Conservation (phyloP, 768 basidiomycete genomes). For the Podaxis sp. region DNA sequence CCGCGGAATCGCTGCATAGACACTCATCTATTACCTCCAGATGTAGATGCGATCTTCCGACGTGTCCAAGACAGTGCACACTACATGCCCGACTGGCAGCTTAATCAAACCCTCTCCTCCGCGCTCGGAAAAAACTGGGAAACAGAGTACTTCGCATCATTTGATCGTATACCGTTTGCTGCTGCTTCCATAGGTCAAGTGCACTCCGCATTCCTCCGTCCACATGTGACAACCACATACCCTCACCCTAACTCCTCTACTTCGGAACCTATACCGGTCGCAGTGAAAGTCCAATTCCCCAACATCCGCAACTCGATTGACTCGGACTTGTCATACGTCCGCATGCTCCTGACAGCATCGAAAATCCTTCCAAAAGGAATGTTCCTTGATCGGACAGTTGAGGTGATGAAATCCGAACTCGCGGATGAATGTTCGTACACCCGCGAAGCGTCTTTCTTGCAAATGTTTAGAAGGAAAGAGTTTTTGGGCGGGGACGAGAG, state of each 20-base stretch:
- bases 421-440: conserved; percentile 91
- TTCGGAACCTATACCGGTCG: conserved; percentile 38
- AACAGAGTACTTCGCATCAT: conserved; percentile 57
- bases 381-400: conserved; percentile 85
- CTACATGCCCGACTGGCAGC: conserved; percentile 99
- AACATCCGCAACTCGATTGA: conserved; percentile 84
- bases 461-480: conserved; percentile 50
- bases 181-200: conserved; percentile 98
- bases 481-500: conserved; percentile 55
- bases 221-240: conserved; percentile 28
- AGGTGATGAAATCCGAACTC: conserved; percentile 87
- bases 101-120: conserved; percentile 45
- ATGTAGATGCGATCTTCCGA: conserved; percentile 85
- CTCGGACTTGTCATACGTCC: conserved; percentile 85
- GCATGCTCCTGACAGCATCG: conserved; percentile 77
- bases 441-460: conserved; percentile 75
- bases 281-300: conserved; percentile 94
- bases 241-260: not conserved
- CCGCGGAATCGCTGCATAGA: conserved; percentile 44
- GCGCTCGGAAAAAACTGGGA: conserved; percentile 79
- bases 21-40: conserved; percentile 82
- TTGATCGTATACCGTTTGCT: conserved; percentile 87
- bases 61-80: conserved; percentile 94
- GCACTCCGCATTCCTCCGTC: conserved; percentile 68
- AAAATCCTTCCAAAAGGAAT: conserved; percentile 82